Evolutionary conservation across 2,329 filamentous ascomycete genomes (phyloP), one percentile per base, ranked within the genome.

Genomic region (Beauveria brongniartii): DNA sequence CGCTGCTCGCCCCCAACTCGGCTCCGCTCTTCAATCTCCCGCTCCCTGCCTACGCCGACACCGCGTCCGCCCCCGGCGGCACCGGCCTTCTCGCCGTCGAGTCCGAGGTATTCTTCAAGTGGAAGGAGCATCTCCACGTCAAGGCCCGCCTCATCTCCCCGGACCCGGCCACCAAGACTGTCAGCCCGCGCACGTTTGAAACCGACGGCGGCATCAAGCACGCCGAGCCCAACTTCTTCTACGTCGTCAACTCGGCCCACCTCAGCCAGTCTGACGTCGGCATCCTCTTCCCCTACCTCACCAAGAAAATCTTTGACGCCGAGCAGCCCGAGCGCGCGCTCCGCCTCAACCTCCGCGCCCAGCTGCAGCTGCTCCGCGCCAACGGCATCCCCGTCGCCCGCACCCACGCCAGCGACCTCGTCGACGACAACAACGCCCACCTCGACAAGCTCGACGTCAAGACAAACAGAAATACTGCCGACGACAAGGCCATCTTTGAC

Each of bases 251-350:
- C 50, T 89, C 87, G n/a, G 90, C 91, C 0, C 91, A 96, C 70
- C 80, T 95, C 28, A 90, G 83, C 62, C 91, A 95, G 73, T 89
- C 85, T 22, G 91, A 96, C 69, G 95, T 94, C 67, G 91, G 89
- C 41, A 76, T 94, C 26, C 74, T 96, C 24, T 95, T 95, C 69
- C 90, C 90, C 0, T 89, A 86, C 81, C 67, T 87, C 52, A 85
- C 82, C 9, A 81, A 79, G 67, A 80, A 78, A 65, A 78, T 86
- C 9, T 83, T 86, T 65, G 78, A 78, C 2, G 80, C 81, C 0
- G 79, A 82, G 52, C 77, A 83, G 56, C 84, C 85, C 0, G 83
- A 85, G 68, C 77, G 83, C 14, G 79, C 82, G 0, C 70, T 88
- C 55, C 77, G 82, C 22, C 74, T 87, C 2, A 88, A 88, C 64